A percentile compares a stretch with the other conserved stretches of the same genome.
Evolutionary conservation across 148 eudicot species (phyloP).

Genomic region (Rhododendron mucronatum): DNA sequence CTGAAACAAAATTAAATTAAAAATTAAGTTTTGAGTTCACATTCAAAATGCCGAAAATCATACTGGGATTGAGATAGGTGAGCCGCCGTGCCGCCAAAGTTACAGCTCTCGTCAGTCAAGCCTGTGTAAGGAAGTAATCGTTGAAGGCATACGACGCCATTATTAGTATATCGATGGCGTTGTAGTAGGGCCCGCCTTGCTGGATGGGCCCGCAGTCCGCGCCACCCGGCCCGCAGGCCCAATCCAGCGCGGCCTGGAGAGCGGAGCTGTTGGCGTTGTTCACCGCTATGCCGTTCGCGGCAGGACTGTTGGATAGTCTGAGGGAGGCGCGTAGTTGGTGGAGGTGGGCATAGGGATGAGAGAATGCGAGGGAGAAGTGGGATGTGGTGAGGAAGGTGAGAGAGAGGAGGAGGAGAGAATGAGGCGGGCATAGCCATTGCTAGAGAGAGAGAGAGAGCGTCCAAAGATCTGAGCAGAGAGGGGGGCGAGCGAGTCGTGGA

Average conservation of each 20-base stretch:
- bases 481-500: background rate
- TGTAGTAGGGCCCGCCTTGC: slow-evolving; percentile 76
- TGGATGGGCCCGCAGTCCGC: slow-evolving; percentile 80
- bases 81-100: slow-evolving; percentile 65
- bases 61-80: slow-evolving; percentile 76
- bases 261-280: slow-evolving; percentile 80
- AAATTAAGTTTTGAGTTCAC: background rate
- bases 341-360: background rate
- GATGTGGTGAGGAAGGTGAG: slow-evolving; percentile 9
- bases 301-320: slow-evolving; percentile 2
- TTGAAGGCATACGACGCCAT: slow-evolving; percentile 91
- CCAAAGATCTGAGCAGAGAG: background rate
- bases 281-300: slow-evolving; percentile 59
- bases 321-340: background rate
- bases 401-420: slow-evolving; percentile 6
- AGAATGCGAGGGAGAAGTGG: background rate
- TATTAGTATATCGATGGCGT: slow-evolving; percentile 40
- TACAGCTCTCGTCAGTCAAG: slow-evolving; percentile 55
- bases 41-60: background rate
- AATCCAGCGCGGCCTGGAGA: slow-evolving; percentile 59
- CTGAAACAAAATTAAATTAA: background rate
- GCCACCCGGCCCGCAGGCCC: slow-evolving; percentile 81
- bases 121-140: slow-evolving; percentile 61
- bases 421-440: background rate
- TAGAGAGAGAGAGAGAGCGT: background rate